A percentile compares a stretch with the other conserved stretches of the same genome.
phyloP scores from a whole-genome alignment of 2,329 filamentous ascomycete species.

The Magnaporthiopsis poae region DNA sequence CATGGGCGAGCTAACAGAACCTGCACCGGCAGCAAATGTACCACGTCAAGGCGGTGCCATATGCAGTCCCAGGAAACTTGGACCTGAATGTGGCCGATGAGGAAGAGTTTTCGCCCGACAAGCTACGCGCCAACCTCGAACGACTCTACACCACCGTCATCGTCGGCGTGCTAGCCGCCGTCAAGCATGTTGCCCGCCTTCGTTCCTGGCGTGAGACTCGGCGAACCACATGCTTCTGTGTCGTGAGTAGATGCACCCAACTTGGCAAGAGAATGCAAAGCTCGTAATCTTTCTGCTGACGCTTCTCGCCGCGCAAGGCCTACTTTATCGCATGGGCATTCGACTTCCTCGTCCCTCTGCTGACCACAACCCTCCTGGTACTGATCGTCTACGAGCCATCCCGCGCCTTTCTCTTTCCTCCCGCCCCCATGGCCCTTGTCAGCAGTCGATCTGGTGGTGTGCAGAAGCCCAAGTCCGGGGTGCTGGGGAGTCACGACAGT shows the following conservation, averaged over 20 bases:
- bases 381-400: conserved; percentile 57
- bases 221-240: conserved; percentile 55
- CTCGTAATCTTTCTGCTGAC: conserved; percentile 26
- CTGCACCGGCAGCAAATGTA: conserved; percentile 39
- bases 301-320: conserved; percentile 14
- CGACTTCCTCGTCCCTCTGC: conserved; percentile 57
- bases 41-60: conserved; percentile 56
- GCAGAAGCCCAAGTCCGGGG: conserved; percentile 66
- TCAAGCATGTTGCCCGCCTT: conserved; percentile 66
- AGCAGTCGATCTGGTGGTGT: conserved; percentile 60
- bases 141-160: conserved; percentile 72
- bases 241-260: conserved; percentile 21
- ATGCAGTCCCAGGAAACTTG: conserved; percentile 54
- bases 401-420: conserved; percentile 60
- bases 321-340: conserved; percentile 59
- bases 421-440: conserved; percentile 65
- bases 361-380: conserved; percentile 49
- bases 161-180: conserved; percentile 53
- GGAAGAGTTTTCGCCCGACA: conserved; percentile 77
- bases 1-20: not conserved
- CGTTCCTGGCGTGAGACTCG: conserved; percentile 68
- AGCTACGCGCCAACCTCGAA: conserved; percentile 67
- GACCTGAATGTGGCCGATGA: conserved; percentile 75
- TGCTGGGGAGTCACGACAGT: conserved; percentile 66
- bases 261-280: not conserved